Base-by-base conservation (phyloP, 179 eudicot species). In the Vitellaria paradoxa region DNA sequence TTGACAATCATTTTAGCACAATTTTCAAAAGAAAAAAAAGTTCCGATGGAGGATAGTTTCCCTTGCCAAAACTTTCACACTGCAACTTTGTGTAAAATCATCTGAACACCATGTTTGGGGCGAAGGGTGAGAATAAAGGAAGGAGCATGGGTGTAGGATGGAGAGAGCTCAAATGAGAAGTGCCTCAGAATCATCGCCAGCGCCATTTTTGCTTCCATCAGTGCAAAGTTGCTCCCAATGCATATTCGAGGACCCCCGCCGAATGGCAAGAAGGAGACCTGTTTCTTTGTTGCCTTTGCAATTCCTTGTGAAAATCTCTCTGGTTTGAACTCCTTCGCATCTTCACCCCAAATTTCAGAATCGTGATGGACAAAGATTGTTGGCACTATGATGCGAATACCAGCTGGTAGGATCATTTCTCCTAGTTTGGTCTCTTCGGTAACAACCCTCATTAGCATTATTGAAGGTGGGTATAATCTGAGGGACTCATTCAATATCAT, bases 161-260 rank as follows among this genome's bases (percentile, higher is more conserved):
- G 86, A 0, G 91, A 82, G 20, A 85, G 79, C 71, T 85, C 77
- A 56, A 88, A 84, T 0, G 74, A n/a, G 52, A 90, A 90, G 18
- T 69, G 83, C 64, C 82, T 86, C 55, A 90, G 59, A n/a, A 87
- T 84, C 88, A 83, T 80, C 3, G 89, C 52, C 56, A 86, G 2
- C 0, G 82, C 89, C 73, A 83, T 57, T 61, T 84, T 90, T 14
- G 85, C 87, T 76, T 90, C 90, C 4, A 76, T 37, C 70, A 90
- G 67, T 0, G 86, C 88, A 46, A 88, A 81, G 67, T 87, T 85
- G 46, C 83, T 81, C 42, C 91, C 93, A 4, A 89, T 73, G 59
- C 95, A 89, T 23, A 85, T 81, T 50, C 89, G 59, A 0, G 93
- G 93, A 0, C 93, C 93, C 79, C 85, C 75, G 9, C 84, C 72